Base-by-base conservation (phyloP, 176 grass and related monocot species). In the Neostapfia colusana region DNA sequence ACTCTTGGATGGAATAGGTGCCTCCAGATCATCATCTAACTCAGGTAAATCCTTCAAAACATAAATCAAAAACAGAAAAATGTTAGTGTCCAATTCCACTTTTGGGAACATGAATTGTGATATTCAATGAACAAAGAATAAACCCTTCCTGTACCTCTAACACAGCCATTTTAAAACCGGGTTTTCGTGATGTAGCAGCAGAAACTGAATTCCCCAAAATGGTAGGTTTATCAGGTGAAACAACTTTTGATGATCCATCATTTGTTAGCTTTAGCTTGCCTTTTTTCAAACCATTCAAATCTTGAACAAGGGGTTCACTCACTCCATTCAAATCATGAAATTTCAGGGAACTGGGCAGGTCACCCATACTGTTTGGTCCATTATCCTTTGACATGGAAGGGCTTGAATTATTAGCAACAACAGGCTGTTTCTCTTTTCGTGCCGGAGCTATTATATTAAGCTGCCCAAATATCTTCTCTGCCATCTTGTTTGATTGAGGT, bases 401-500 rank as follows among this genome's bases (percentile, higher is more conserved):
- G 51, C 68, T 84, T 26, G 37, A 56, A 75, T 71, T 67, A 23
- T 50, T 25, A 69, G 66, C 20, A 34, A 58, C 59, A 76, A 48
- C 71, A 66, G 50, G 62, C 54, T 79, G 74, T 50, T 87, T 85
- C 16, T 81, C 67, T 56, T 86, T 94, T 56, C 89, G 89, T 17
- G 91, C 90, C 5, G 79, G 82, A 8, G 72, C 86, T 86, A 98
- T 77, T 86, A 84, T 90, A 75, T 91, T 86, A 82, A 98, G 86
- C 79, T 86, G 71, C 14, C 92, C 77, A 48, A 92, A 75, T 86
- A 98, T 94, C 85, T 94, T 90, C 70, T 85, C 79, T 38, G 88
- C 95, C 45, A 89, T 98, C 69, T 91, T 82, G 55, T 64, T 92
- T 88, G 91, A 90, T 75, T 85, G 79, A 73, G 69, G 31, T 70